Evolutionary conservation across 139 green algal genomes (phyloP).

Genomic region (Chlorella ohadii): DNA sequence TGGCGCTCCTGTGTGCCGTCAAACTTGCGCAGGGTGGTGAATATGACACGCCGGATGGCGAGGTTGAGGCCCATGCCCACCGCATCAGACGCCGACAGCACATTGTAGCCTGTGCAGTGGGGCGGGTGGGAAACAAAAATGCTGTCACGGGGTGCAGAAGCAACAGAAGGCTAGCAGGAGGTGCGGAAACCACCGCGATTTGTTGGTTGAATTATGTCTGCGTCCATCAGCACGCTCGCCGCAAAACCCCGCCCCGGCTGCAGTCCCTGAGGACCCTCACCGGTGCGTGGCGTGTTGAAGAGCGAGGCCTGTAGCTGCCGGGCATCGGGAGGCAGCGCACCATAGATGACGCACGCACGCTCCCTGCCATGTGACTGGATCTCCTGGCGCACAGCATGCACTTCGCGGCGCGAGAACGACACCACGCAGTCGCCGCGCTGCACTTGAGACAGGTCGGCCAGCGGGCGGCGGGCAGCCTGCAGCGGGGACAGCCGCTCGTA

Average conservation of each 20-base stretch:
- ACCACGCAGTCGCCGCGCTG: constrained; percentile 90
- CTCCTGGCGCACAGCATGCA: constrained; percentile 71
- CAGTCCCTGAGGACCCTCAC: too few relatives aligned
- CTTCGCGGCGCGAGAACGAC: constrained; percentile 81
- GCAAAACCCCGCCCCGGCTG: too few relatives aligned
- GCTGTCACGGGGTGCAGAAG: too few relatives aligned
- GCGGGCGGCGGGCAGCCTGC: neutral
- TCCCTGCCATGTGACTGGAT: constrained; percentile 58
- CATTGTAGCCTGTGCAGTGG: constrained; percentile 61
- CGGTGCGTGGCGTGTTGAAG: constrained; percentile 76
- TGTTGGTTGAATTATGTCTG: too few relatives aligned
- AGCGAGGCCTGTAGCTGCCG: constrained; percentile 79
- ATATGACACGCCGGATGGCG: constrained; percentile 90
- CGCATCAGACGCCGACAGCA: constrained; percentile 81
- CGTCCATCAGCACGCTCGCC: too few relatives aligned
- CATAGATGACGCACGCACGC: constrained; percentile 84
- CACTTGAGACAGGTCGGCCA: constrained; percentile 44
- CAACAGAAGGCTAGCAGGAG: too few relatives aligned
- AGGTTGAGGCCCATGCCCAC: constrained; percentile 98
- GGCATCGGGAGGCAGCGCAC: constrained; percentile 83
- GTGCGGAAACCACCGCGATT: too few relatives aligned
- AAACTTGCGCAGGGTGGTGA: constrained; percentile 83
- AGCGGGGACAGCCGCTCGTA: constrained; percentile 37
- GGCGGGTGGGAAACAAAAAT: too few relatives aligned
- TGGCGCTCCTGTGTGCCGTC: constrained; percentile 60